Conservation (phyloP, 225 moss, liverwort and hornwort genomes). For the Polytrichum commune region DNA sequence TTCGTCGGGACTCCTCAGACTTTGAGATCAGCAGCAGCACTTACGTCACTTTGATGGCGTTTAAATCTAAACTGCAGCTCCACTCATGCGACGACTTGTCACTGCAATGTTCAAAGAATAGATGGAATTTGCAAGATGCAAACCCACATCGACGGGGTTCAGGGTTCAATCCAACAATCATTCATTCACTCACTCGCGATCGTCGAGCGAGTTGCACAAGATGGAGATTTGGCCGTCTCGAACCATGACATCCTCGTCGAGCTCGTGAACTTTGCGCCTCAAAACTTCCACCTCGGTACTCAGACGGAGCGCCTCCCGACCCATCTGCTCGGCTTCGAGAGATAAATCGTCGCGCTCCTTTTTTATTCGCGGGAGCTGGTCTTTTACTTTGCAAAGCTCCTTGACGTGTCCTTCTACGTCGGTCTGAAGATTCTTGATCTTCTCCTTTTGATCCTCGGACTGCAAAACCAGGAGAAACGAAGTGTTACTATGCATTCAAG, state of each 20-base stretch:
- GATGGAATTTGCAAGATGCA: no score
- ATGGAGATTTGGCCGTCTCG: constrained; percentile 89
- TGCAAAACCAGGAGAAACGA: constrained; percentile 11
- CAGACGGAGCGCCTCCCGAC: constrained; percentile 74
- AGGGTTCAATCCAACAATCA: no score
- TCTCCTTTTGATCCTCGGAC: constrained; percentile 64
- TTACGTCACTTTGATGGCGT: no score
- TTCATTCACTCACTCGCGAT: constrained; percentile 23
- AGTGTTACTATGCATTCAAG: no score
- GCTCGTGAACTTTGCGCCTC: constrained; percentile 70
- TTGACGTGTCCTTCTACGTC: constrained; percentile 52
- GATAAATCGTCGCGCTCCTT: constrained; percentile 74
- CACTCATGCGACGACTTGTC: no score
- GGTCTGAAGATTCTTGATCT: constrained; percentile 42
- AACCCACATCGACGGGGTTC: no score
- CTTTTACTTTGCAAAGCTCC: constrained; percentile 56
- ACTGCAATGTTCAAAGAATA: no score
- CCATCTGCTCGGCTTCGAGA: constrained; percentile 83
- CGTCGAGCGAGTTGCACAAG: constrained; percentile 45
- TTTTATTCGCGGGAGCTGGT: constrained; percentile 45
- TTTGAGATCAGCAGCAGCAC: no score
- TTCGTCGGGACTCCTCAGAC: no score
- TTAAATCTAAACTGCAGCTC: no score
- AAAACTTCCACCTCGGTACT: constrained; percentile 96
- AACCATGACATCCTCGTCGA: constrained; percentile 90